Evolutionary conservation across 441 rosid species (phyloP).

Genomic region (Pelargonium exstipulatum): DNA sequence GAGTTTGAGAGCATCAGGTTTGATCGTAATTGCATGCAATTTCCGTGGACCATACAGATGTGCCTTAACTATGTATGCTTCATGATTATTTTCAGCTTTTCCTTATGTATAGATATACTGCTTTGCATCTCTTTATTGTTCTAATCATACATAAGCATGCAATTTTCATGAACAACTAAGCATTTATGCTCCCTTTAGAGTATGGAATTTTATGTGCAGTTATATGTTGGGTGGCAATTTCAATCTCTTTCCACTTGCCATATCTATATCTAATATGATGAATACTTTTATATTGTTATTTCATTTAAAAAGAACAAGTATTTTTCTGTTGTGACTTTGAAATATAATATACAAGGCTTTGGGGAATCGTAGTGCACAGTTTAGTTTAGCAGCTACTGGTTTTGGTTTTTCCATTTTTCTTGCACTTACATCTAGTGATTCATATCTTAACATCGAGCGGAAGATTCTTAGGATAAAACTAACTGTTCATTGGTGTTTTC

Average conservation of each 20-base stretch:
- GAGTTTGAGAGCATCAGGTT: background rate
- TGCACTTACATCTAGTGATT: background rate
- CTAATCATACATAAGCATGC: background rate
- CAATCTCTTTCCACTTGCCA: background rate
- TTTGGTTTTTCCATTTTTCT: background rate
- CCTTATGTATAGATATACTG: background rate
- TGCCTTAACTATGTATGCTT: background rate
- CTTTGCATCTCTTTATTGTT: background rate
- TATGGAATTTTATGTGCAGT: background rate
- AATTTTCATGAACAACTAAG: background rate
- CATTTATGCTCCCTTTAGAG: background rate
- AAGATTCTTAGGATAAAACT: background rate
- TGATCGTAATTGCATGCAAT: background rate
- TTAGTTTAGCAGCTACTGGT: background rate
- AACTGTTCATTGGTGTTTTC: background rate
- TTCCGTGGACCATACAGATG: slow-evolving; percentile 7
- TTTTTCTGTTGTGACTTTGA: background rate
- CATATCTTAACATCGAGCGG: background rate
- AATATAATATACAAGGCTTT: background rate
- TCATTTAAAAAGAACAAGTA: background rate
- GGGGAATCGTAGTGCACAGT: background rate
- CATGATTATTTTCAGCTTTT: background rate
- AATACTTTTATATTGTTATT: slow-evolving; percentile 2
- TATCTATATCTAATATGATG: background rate
- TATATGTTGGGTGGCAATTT: background rate